These are phyloP conservation scores for Xylaria venustula DNA, from an alignment of 495 filamentous ascomycete genomes.

Conservation along the genomic window DNA sequence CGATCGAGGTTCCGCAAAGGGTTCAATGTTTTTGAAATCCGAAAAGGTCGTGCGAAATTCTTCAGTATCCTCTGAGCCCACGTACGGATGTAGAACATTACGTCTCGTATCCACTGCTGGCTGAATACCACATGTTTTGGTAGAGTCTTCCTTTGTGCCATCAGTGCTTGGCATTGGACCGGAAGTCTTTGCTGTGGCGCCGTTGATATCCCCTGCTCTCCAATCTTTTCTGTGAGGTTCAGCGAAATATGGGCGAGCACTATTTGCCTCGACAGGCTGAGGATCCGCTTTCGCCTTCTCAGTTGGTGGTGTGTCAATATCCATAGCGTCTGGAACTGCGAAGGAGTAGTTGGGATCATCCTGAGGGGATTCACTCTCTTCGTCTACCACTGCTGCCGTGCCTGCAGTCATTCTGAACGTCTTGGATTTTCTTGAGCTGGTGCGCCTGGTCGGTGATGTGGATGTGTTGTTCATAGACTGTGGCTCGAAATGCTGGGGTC, in stretches of 20 bases:
- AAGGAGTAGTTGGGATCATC: constrained; percentile 13
- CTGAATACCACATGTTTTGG: constrained; percentile 17
- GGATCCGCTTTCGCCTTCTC: constrained; percentile 20
- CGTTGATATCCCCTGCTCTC: constrained; percentile 42
- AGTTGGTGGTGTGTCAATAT: constrained; percentile 50
- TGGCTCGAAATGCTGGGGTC: constrained; percentile 56
- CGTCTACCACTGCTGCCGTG: constrained; percentile 46
- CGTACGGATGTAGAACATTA: constrained; percentile 24
- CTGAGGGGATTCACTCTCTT: constrained; percentile 32
- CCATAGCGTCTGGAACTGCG: constrained; percentile 44
- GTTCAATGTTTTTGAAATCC: constrained; percentile 65
- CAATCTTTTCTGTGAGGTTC: constrained; percentile 51
- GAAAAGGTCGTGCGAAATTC: constrained; percentile 57
- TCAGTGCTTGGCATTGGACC: constrained; percentile 31
- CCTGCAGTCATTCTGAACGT: constrained; percentile 44
- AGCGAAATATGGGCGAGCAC: constrained; percentile 42
- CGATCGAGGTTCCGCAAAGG: constrained; percentile 52
- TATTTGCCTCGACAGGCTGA: constrained; percentile 19
- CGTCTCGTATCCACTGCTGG: constrained; percentile 7
- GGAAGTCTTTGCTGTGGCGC: constrained; percentile 17
- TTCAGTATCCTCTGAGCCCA: constrained; percentile 44
- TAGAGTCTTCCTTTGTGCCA: constrained; percentile 9
- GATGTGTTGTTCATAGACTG: constrained; percentile 31
- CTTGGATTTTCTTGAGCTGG: constrained; percentile 38
- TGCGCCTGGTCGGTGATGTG: constrained; percentile 37